Evolutionary conservation across 1,139 yeast species (phyloP), one percentile per base, ranked within the genome.

Genomic region (Suhomyces choctaworum): DNA sequence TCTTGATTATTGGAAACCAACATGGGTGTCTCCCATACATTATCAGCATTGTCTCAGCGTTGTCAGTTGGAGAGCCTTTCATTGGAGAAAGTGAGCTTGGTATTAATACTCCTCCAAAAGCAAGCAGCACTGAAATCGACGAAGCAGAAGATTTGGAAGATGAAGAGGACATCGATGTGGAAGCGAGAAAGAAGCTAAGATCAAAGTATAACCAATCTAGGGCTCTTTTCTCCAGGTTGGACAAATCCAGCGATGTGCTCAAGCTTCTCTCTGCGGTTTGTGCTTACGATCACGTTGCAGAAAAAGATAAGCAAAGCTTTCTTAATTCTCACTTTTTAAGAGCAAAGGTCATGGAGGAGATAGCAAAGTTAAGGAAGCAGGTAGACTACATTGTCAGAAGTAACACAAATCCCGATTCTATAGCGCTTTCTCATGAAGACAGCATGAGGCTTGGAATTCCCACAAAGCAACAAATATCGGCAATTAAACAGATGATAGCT

Each of bases 41-140:
- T 17, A 80, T 92, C 37, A 94, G 97, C 0, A 74, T 94, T 39
- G 97, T 94, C 1, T 85, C 97, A 13, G 96, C 92, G 0, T 64
- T 94, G 27, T 83, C 97, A 0, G 97, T 92, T 29, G 97, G 97
- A 4, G 96, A 90, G 51, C 96, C 96, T 5, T 87, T 89, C 51
- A 62, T 88, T 24, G 72, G 73, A 16, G 94, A 84, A 51, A 76
- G 74, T 47, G 96, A 87, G 52, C 54, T 85, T 12, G 89, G 89
- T 0, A 65, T 81, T 52, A 24, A 60, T 58, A 28, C 55, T 48
- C 16, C 31, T n/a, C 28, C 27, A 11, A 28, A 26, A 22, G 23
- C 25, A 14, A 14, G 22, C 22, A 58, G 51, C 6, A 70, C 65
- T 22, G 60, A 56, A n/a, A n/a, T n/a, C n/a, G n/a, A n/a, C n/a